These are phyloP conservation scores for Ascochyta rabiei DNA, from an alignment of 2,329 filamentous ascomycete genomes.

Conservation along the genomic window DNA sequence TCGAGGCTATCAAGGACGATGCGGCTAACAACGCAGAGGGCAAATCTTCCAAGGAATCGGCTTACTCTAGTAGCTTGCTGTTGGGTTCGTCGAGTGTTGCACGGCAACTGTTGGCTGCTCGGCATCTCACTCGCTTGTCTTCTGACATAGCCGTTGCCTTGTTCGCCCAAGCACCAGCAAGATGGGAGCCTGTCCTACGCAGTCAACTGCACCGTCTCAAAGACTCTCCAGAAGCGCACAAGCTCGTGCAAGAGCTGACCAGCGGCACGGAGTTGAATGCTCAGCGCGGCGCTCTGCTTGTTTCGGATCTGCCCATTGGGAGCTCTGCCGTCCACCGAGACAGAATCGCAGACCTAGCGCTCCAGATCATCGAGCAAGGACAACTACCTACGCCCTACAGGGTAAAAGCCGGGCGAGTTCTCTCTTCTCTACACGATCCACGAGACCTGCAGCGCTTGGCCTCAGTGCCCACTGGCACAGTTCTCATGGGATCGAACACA, in stretches of 20 bases:
- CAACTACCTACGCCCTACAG: background rate
- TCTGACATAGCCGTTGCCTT: background rate
- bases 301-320: background rate
- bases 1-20: background rate
- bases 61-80: background rate
- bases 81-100: background rate
- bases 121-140: background rate
- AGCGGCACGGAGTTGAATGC: background rate
- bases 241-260: background rate
- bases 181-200: background rate
- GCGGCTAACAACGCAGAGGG: background rate
- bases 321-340: background rate
- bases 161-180: background rate
- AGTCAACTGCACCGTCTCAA: background rate
- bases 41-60: background rate
- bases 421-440: conserved; percentile 2
- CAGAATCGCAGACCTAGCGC: background rate
- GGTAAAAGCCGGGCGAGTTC: background rate
- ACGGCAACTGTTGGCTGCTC: background rate
- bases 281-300: background rate
- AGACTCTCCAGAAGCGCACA: background rate
- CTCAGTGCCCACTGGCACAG: background rate
- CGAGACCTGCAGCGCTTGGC: background rate
- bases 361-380: background rate
- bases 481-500: conserved; percentile 2